Evolutionary conservation across 371 early-diverging fungal species (phyloP).

Genomic region (Mortierella sp.): DNA sequence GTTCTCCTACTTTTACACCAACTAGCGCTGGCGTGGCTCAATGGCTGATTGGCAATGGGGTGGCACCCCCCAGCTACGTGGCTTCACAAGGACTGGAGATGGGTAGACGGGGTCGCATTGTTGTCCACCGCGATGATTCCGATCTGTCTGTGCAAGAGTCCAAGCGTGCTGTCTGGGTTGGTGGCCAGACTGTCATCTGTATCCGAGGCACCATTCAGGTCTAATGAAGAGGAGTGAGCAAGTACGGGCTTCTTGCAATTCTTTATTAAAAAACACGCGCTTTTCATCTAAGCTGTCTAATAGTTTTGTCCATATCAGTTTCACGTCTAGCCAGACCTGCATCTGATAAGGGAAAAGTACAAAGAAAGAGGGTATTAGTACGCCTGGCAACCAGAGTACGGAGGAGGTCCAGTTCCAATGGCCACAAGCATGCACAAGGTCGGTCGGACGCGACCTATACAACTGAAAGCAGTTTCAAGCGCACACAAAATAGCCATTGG

Average conservation of each 20-base stretch:
- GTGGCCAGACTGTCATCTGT: slow-evolving; percentile 31
- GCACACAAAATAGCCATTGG: no score
- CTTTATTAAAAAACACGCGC: no score
- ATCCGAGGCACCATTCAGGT: slow-evolving; percentile 28
- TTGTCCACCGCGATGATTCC: slow-evolving; percentile 28
- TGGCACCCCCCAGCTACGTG: slow-evolving; percentile 32
- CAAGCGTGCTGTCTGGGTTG: slow-evolving; percentile 30
- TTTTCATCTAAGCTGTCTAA: no score
- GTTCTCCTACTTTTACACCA: neutral
- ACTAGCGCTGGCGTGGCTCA: slow-evolving; percentile 38
- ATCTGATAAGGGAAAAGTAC: no score
- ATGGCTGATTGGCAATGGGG: slow-evolving; percentile 36
- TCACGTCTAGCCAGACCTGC: no score
- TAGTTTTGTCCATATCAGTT: no score
- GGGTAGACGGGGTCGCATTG: slow-evolving; percentile 31
- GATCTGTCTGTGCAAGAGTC: slow-evolving; percentile 19
- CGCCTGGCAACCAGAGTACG: no score
- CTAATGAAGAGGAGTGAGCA: neutral
- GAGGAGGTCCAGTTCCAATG: no score
- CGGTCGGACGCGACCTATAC: no score
- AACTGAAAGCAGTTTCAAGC: no score
- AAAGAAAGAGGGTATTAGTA: no score
- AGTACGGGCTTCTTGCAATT: neutral
- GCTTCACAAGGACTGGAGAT: slow-evolving; percentile 33
- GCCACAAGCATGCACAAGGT: no score